Conservation (phyloP, 352 stramenopile species). For the Globisporangium takayamanum region DNA sequence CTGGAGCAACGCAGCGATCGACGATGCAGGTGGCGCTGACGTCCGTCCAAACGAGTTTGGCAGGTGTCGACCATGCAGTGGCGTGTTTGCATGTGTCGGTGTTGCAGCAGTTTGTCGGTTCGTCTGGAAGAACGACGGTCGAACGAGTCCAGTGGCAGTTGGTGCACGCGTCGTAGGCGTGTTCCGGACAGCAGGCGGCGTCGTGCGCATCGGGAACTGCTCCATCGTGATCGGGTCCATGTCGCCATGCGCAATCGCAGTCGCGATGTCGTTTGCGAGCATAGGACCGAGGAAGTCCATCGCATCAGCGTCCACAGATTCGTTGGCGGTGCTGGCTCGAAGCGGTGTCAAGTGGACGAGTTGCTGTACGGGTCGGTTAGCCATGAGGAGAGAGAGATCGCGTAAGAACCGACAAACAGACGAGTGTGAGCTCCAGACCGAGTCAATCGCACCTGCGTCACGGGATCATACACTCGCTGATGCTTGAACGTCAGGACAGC, state of each 20-base stretch:
- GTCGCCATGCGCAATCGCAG: slow-evolving; percentile 55
- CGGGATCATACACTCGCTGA: slow-evolving; percentile 64
- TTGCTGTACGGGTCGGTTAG: slow-evolving; percentile 23
- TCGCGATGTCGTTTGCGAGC: slow-evolving; percentile 34
- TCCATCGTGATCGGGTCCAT: slow-evolving; percentile 67
- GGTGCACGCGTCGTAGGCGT: neutral
- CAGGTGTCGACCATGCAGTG: neutral
- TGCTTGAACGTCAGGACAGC: slow-evolving; percentile 63
- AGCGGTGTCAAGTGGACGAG: slow-evolving; percentile 64
- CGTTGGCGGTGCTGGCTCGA: slow-evolving; percentile 19
- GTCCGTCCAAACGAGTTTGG: slow-evolving; percentile 5
- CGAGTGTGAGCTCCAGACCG: neutral
- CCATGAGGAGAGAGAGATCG: neutral
- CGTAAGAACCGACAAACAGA: neutral
- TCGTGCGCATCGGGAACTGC: slow-evolving; percentile 23
- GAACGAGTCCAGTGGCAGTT: too few species aligned
- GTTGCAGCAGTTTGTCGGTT: neutral
- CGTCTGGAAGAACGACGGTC: too few species aligned
- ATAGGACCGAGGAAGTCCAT: slow-evolving; percentile 68
- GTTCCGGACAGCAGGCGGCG: neutral
- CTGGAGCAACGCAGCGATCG: neutral
- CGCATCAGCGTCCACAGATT: slow-evolving; percentile 7
- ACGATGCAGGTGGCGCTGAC: neutral
- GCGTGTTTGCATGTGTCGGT: neutral
- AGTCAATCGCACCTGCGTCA: slow-evolving; percentile 29